Conservation (phyloP, 257 asterid species). For the Scutellaria baicalensis region DNA sequence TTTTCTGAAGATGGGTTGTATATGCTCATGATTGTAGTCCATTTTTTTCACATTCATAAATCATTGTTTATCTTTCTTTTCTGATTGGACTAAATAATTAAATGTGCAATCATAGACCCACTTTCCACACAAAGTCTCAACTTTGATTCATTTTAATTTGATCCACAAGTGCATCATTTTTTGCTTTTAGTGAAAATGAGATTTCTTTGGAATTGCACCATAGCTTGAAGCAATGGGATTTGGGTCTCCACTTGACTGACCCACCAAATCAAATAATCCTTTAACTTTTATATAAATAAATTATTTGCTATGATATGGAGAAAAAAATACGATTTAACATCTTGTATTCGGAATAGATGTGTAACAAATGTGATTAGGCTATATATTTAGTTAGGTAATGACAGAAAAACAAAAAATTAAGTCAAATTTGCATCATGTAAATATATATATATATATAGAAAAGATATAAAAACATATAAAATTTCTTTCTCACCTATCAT, state of each 20-base stretch:
- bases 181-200: slow-evolving; percentile 8
- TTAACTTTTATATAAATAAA: background rate
- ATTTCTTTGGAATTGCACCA: background rate
- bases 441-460: no score
- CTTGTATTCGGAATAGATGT: background rate
- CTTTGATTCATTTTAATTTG: background rate
- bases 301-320: background rate
- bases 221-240: background rate
- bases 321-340: background rate
- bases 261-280: background rate
- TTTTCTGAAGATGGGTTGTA: background rate
- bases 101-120: background rate
- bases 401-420: background rate
- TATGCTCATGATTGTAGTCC: no score
- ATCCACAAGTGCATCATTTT: background rate
- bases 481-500: background rate
- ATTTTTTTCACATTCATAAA: background rate
- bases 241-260: slow-evolving; percentile 2
- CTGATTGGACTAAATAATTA: background rate
- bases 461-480: no score
- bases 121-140: background rate
- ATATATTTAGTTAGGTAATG: background rate
- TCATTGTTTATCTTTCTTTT: background rate
- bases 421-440: no score
- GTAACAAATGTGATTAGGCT: background rate